phyloP scores from a whole-genome alignment of 495 filamentous ascomycete genomes.

The Monascus purpureus region DNA sequence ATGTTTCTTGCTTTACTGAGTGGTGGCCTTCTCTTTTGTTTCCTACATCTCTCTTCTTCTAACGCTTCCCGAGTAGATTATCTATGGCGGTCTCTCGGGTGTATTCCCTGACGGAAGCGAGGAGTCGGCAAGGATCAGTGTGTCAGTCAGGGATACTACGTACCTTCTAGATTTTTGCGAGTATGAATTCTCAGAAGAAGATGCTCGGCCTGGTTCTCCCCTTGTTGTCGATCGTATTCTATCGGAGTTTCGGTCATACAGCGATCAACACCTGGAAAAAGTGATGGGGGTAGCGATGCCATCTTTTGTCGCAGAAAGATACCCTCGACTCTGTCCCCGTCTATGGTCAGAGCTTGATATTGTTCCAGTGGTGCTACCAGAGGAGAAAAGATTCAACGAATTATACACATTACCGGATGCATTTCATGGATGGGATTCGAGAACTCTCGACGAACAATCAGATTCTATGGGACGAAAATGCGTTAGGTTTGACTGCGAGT shows the following conservation, averaged over 20 bases:
- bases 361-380: conserved; percentile 45
- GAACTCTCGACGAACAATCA: conserved; percentile 65
- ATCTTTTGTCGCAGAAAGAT: conserved; percentile 30
- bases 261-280: conserved; percentile 48
- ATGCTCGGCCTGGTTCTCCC: conserved; percentile 13
- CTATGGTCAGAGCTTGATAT: conserved; percentile 73
- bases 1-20: conserved; percentile 1
- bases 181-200: conserved; percentile 23
- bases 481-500: conserved; percentile 38
- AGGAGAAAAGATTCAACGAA: conserved; percentile 12
- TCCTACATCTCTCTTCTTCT: neutral
- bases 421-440: conserved; percentile 28
- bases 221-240: conserved; percentile 42
- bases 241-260: conserved; percentile 37
- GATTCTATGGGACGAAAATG: conserved; percentile 79
- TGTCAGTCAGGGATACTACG: conserved; percentile 63
- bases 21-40: neutral
- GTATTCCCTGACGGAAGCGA: conserved; percentile 26
- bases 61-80: conserved; percentile 27
- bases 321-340: conserved; percentile 48
- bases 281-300: conserved; percentile 43
- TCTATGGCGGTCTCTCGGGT: conserved; percentile 50
- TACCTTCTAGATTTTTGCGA: conserved; percentile 69
- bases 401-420: conserved; percentile 3
- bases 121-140: conserved; percentile 39